These are phyloP conservation scores for Staphylotrichum longicolle DNA, from an alignment of 495 filamentous ascomycete species.

Conservation along the genomic window DNA sequence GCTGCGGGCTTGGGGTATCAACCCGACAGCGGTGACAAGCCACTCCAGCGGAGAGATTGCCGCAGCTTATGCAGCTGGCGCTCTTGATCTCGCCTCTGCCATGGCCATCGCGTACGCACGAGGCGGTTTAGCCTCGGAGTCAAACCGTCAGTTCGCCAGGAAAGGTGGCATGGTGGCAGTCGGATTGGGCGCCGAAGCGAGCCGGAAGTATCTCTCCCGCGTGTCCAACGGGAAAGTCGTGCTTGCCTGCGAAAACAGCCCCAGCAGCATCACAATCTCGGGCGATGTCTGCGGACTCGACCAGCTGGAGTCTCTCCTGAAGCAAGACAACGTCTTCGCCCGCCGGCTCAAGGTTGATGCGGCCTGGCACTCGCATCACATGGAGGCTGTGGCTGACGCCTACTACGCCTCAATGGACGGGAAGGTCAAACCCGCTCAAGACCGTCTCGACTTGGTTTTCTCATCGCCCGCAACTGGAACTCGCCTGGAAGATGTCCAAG, in stretches of 20 bases:
- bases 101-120: slow-evolving; percentile 49
- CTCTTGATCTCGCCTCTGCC: slow-evolving; percentile 40
- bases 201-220: slow-evolving; percentile 29
- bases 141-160: slow-evolving; percentile 29
- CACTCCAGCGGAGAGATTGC: slow-evolving; percentile 68
- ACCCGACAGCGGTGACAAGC: slow-evolving; percentile 51
- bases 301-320: slow-evolving; percentile 29
- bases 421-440: slow-evolving; percentile 25
- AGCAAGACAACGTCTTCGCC: slow-evolving; percentile 35
- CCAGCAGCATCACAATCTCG: slow-evolving; percentile 46
- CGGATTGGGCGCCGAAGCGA: slow-evolving; percentile 31
- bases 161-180: slow-evolving; percentile 48
- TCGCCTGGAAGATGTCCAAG: slow-evolving; percentile 23
- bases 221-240: slow-evolving; percentile 28
- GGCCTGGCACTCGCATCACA: slow-evolving; percentile 50
- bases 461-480: slow-evolving; percentile 29
- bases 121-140: slow-evolving; percentile 25
- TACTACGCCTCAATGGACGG: slow-evolving; percentile 36
- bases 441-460: slow-evolving; percentile 24
- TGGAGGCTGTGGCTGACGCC: slow-evolving; percentile 38
- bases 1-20: slow-evolving; percentile 51
- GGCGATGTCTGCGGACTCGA: slow-evolving; percentile 42
- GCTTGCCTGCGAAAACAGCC: slow-evolving; percentile 51
- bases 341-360: slow-evolving; percentile 39
- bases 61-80: slow-evolving; percentile 49